Conservation (phyloP, 768 basidiomycete species). For the Russula brevipes region DNA sequence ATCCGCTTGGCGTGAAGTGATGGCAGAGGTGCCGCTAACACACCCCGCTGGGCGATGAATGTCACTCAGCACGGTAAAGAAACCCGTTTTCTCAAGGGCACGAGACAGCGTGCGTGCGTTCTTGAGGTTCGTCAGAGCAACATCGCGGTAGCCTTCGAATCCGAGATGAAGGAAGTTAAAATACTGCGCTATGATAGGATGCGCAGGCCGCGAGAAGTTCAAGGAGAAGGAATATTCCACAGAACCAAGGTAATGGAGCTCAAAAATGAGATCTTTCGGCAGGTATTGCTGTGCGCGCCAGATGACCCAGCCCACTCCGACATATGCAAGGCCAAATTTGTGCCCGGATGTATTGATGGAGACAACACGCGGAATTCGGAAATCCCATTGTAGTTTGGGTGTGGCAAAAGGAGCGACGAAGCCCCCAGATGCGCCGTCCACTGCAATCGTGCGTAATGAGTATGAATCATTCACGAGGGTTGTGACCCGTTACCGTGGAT, state of each 20-base stretch:
- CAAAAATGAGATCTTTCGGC: constrained; percentile 68
- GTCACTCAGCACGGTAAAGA: constrained; percentile 49
- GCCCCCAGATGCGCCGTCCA: constrained; percentile 57
- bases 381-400: constrained; percentile 55
- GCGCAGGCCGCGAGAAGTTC: constrained; percentile 57
- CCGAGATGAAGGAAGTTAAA: constrained; percentile 62
- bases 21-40: too few relatives aligned
- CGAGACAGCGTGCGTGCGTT: constrained; percentile 64
- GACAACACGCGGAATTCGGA: constrained; percentile 53
- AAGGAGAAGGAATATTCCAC: constrained; percentile 73
- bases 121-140: constrained; percentile 46
- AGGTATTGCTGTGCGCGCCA: constrained; percentile 53
- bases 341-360: constrained; percentile 56
- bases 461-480: background rate
- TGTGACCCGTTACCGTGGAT: constrained; percentile 33
- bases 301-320: constrained; percentile 60
- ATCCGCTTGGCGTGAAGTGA: constrained; percentile 34
- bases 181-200: constrained; percentile 57
- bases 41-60: constrained; percentile 42
- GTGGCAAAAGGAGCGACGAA: constrained; percentile 60
- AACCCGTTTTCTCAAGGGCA: constrained; percentile 54
- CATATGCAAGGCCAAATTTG: constrained; percentile 54
- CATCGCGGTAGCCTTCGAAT: constrained; percentile 46
- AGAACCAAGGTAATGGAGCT: constrained; percentile 46
- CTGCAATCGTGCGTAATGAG: constrained; percentile 27